These are phyloP conservation scores for Penicillium sp. DNA, from an alignment of 2,329 filamentous ascomycete species.

Conservation along the genomic window DNA sequence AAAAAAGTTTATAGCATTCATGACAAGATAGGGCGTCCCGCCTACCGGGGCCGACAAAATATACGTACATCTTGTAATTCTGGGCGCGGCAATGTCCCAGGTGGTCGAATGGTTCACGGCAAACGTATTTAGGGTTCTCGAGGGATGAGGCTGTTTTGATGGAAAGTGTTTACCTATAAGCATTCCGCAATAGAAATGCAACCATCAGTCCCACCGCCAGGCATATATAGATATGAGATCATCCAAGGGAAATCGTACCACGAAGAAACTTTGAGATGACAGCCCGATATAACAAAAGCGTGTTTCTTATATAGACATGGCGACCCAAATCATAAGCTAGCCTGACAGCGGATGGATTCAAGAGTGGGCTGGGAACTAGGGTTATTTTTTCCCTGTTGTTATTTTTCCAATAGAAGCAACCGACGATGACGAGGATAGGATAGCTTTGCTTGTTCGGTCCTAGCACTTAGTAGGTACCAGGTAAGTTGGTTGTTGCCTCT, in stretches of 20 bases:
- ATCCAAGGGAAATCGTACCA: neutral
- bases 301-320: slow-evolving; percentile 8
- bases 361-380: neutral
- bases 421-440: neutral
- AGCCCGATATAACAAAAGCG: neutral
- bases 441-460: neutral
- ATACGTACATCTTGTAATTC: slow-evolving; percentile 11
- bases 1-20: neutral
- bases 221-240: neutral
- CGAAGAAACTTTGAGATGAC: neutral
- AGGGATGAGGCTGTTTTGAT: neutral
- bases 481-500: neutral
- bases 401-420: neutral
- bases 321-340: slow-evolving; percentile 1
- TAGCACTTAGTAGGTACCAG: neutral
- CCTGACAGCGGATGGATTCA: neutral
- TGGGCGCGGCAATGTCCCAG: neutral
- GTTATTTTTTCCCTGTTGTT: neutral
- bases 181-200: neutral
- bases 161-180: neutral
- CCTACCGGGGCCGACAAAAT: neutral
- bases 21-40: neutral
- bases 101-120: neutral
- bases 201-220: neutral
- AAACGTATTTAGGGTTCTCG: neutral